Base-by-base conservation (phyloP, 768 basidiomycete species). In the Suillus plorans region DNA sequence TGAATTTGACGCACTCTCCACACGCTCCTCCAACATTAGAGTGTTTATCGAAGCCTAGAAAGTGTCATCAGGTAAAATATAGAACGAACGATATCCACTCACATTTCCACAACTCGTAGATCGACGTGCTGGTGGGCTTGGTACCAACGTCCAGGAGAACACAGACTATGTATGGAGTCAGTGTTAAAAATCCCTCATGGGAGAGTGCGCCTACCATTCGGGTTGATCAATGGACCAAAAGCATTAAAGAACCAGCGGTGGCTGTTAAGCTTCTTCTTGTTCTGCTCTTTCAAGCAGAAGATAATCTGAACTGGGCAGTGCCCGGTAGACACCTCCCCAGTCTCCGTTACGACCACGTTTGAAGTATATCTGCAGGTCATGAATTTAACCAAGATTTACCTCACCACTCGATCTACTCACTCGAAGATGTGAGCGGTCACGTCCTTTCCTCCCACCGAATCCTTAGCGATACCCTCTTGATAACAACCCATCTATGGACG, bases 161-260 rank as follows among this genome's bases (percentile, higher is more conserved):
- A 71, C 95, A 96, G 61, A 97, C 94, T 90, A 61, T 16, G 58
- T n/a, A 62, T 22, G 7, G 45, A 45, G 14, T 49, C 49, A 34
- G 10, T 42, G 16, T 68, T 10, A 67, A 12, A 49, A 25, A 57
- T 41, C 22, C 6, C 52, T 3, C 4, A 6, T 34, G 18, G 20
- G 9, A 14, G 37, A 60, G 58, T n/a, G 31, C 9, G 49, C 79
- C 41, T 60, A 89, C 91, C 90, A 70, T 95, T 94, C 45, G 95
- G 90, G 67, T 89, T 86, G 70, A 97, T 85, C 63, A 96, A 81
- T 31, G 95, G 93, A 25, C 92, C 92, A 68, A 97, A 92, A 0
- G 93, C 95, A 72, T 97, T 97, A 85, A 97, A 97, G 83, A 97
- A 97, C 95, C 95, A 97, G 22, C 95, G 86, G 72, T 97, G 95